phyloP scores from a whole-genome alignment of 2,329 filamentous ascomycete genomes.

The Aspergillus sp. region DNA sequence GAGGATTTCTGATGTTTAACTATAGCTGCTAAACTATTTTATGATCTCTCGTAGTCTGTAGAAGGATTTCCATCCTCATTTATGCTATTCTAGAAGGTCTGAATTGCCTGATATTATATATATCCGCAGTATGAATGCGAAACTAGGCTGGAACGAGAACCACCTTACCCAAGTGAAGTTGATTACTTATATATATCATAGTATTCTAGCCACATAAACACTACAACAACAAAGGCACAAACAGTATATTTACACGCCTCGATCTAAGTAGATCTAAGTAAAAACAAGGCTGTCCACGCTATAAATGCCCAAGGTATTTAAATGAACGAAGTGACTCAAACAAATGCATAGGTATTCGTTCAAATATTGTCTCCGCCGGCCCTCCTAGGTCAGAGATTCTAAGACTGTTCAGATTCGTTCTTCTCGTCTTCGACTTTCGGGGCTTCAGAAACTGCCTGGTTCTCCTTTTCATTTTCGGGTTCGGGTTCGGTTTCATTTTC shows the following conservation, averaged over 20 bases:
- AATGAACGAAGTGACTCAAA: neutral
- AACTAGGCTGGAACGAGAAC: neutral
- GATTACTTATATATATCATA: neutral
- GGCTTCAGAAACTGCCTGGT: neutral
- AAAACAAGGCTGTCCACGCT: conserved; percentile 13
- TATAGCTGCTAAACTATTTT: neutral
- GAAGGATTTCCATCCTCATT: neutral
- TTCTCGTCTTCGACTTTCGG: neutral
- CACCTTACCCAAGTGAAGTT: neutral
- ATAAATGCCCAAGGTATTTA: conserved; percentile 15
- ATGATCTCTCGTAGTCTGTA: neutral
- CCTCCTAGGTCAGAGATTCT: neutral
- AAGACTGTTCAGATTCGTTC: neutral
- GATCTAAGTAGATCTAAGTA: neutral
- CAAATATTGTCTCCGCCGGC: too few relatives aligned
- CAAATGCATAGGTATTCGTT: neutral
- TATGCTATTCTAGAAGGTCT: too few relatives aligned
- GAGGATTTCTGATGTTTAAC: neutral
- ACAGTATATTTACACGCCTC: conserved; percentile 6
- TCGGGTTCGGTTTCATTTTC: conserved; percentile 7
- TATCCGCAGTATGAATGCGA: too few relatives aligned
- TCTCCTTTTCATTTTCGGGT: conserved; percentile 13
- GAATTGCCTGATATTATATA: too few relatives aligned
- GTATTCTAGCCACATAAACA: neutral
- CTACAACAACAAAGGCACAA: neutral